Percentiles rank a stretch among this genome's conserved stretches.
phyloP scores from a whole-genome alignment of 306 rosid species.

The Begonia masoniana region DNA sequence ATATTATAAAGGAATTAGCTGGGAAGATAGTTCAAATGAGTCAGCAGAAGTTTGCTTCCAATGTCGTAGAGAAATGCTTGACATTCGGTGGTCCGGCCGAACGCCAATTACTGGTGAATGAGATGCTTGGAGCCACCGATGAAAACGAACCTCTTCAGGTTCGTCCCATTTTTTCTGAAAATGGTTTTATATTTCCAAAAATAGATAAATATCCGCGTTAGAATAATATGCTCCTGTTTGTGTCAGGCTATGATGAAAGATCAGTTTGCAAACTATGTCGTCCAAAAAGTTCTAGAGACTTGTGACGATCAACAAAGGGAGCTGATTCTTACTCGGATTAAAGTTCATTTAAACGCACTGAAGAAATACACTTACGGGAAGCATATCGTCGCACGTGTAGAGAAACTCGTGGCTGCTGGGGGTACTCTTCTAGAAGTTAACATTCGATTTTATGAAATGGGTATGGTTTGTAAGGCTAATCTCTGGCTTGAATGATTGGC shows the following conservation, averaged over 20 bases:
- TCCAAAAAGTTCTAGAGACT: constrained; percentile 85
- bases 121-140: constrained; percentile 88
- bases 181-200: no score
- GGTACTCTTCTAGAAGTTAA: constrained; percentile 20
- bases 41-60: constrained; percentile 95
- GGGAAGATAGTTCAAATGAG: constrained; percentile 85
- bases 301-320: constrained; percentile 91
- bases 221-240: background rate
- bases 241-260: constrained; percentile 82
- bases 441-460: no score
- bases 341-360: constrained; percentile 83
- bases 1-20: constrained; percentile 73
- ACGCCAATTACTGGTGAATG: constrained; percentile 62
- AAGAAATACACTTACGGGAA: constrained; percentile 89
- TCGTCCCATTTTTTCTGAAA: background rate
- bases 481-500: constrained; percentile 9
- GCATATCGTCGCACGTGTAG: constrained; percentile 85
- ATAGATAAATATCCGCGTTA: no score
- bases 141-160: constrained; percentile 97
- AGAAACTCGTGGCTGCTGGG: constrained; percentile 94
- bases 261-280: constrained; percentile 84
- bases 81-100: constrained; percentile 67
- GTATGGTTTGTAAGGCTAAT: no score
- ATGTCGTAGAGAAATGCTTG: constrained; percentile 80
- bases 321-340: constrained; percentile 73